Evolutionary conservation across 2,329 filamentous ascomycete species (phyloP), one percentile per base, ranked within the genome.

Genomic region (Ilyonectria destructans): DNA sequence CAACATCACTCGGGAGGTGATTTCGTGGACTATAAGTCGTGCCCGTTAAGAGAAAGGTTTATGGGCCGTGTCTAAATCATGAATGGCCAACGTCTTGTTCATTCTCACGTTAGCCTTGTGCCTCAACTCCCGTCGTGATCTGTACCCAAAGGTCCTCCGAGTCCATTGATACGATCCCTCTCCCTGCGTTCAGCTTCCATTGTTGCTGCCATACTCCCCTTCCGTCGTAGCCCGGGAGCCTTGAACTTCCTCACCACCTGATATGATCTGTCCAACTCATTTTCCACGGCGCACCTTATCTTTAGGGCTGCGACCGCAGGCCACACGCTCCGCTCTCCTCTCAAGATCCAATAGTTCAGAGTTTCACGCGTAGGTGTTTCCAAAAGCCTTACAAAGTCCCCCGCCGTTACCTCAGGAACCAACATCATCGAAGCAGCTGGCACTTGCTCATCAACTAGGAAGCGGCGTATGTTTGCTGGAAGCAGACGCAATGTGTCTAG

Each of bases 311-410:
- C 91, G 3, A 97, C 90, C 2, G 94, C 93, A 0, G 95, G 96
- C 95, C 96, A 98, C 0, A 97, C 94, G 72, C 93, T 95, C 69
- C 91, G 85, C 81, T 98, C 96, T 1, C 96, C 96, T 62, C 92
- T 88, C 35, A 91, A 81, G 61, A 97, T 95, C 96, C 95, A 98
- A 74, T 96, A 93, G 65, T 94, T 90, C 4, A 98, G 83, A 9
- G 90, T 91, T 67, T 92, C 89, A 58, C 89, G 86, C 0, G 92
- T 96, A 1, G 95, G 95, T 33, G 92, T 93, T 79, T 97, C 93
- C n/a, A 98, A 86, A 37, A 98, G 83, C 37, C 92, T 88, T 48
- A 91, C 83, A 77, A 97, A 94, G 80, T 98, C 95, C 1, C 84
- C 81, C 0, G 90, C 83, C 4, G 89, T 89, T 4, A 98, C 85